These are phyloP conservation scores for Cyclanthera cordifolia DNA, from an alignment of 306 rosid genomes.

Conservation along the genomic window DNA sequence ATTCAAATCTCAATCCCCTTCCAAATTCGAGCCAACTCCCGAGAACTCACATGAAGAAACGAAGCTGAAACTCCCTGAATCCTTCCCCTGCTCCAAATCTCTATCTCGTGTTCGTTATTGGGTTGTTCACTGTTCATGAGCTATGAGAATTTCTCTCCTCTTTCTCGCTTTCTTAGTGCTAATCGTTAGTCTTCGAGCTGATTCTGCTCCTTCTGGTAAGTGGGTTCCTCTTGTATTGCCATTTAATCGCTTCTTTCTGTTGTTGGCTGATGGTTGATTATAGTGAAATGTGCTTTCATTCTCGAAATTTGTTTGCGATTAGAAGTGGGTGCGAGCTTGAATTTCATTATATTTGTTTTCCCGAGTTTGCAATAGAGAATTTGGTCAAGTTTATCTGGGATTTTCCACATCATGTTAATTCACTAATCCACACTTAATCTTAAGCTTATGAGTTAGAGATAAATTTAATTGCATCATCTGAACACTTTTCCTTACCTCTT, in stretches of 20 bases:
- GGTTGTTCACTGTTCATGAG: conserved; percentile 11
- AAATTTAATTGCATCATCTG: too few species aligned
- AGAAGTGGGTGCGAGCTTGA: neutral
- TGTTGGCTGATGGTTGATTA: neutral
- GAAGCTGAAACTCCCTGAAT: too few species aligned
- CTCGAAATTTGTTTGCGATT: neutral
- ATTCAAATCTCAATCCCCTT: too few species aligned
- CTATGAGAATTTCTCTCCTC: conserved; percentile 42
- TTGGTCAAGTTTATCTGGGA: neutral
- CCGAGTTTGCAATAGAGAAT: neutral
- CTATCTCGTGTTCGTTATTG: too few species aligned
- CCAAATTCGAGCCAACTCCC: too few species aligned
- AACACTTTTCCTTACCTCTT: too few species aligned
- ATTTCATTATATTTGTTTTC: neutral
- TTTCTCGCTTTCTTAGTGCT: conserved; percentile 25
- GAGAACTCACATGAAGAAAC: too few species aligned
- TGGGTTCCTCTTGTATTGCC: neutral
- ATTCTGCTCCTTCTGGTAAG: conserved; percentile 86
- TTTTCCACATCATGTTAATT: too few species aligned
- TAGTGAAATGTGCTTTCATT: neutral
- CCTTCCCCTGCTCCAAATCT: too few species aligned
- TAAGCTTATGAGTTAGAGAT: too few species aligned
- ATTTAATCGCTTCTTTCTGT: conserved; percentile 9
- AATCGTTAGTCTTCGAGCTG: conserved; percentile 35
- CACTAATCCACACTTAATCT: too few species aligned